Conservation (phyloP, 2,329 filamentous ascomycete species). For the Colletotrichum camelliae region DNA sequence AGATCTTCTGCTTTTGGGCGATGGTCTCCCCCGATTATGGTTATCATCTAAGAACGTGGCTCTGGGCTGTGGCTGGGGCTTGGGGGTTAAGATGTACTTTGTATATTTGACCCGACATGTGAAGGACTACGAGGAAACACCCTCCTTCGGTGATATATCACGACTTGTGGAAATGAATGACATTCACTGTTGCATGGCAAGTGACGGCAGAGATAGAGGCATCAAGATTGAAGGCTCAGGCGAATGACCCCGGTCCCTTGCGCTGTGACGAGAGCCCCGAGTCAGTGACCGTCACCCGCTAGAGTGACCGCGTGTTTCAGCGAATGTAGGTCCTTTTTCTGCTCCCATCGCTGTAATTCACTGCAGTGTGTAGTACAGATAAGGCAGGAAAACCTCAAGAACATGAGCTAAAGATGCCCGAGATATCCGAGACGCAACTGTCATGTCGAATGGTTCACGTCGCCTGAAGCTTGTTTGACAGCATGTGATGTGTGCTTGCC, state of each 20-base stretch:
- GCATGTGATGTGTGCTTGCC: neutral
- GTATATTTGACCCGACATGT: neutral
- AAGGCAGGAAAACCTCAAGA: neutral
- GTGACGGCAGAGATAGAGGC: neutral
- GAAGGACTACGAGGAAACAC: neutral
- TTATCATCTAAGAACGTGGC: neutral
- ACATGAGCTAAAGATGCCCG: neutral
- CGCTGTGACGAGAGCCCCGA: neutral
- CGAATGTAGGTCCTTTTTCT: neutral
- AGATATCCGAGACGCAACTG: neutral
- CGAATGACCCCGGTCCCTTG: neutral
- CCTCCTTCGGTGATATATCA: neutral
- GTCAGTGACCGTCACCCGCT: neutral
- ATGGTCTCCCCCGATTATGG: neutral
- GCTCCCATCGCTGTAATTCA: neutral
- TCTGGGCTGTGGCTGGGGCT: neutral
- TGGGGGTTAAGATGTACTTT: neutral
- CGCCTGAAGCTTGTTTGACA: neutral
- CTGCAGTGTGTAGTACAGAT: neutral
- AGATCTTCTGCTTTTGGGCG: neutral
- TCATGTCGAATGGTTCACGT: neutral
- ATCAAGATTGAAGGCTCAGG: neutral
- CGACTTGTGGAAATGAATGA: neutral
- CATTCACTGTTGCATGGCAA: neutral
- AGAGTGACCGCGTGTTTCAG: conserved; percentile 7